Percentiles rank a stretch among this genome's conserved stretches.
These are phyloP conservation scores for Lumnitzera racemosa DNA, from an alignment of 345 rosid species.

Conservation along the genomic window DNA sequence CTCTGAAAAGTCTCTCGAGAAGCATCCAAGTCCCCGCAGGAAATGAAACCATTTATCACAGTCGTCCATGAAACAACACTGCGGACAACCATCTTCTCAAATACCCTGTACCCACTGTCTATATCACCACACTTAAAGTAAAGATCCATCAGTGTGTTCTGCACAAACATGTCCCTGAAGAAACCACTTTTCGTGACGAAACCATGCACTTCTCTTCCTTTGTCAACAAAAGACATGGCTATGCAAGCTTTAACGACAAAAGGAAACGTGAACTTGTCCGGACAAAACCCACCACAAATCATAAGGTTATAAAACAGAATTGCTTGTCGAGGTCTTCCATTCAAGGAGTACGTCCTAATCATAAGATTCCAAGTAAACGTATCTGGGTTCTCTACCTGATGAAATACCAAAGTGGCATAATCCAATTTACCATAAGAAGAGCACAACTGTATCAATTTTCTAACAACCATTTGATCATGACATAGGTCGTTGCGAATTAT, in stretches of 20 bases:
- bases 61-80: constrained; percentile 72
- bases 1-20: constrained; percentile 37
- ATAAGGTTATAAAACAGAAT: constrained; percentile 46
- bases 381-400: constrained; percentile 28
- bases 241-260: constrained; percentile 61
- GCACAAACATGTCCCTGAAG: constrained; percentile 37
- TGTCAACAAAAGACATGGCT: constrained; percentile 17
- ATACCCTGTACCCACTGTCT: constrained; percentile 38
- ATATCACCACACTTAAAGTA: constrained; percentile 45
- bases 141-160: constrained; percentile 56
- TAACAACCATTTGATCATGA: constrained; percentile 41
- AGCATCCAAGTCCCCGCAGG: constrained; percentile 34
- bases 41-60: constrained; percentile 51
- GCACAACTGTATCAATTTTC: constrained; percentile 44
- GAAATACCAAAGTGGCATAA: constrained; percentile 46
- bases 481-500: constrained; percentile 41
- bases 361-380: constrained; percentile 69
- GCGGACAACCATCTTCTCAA: constrained; percentile 40
- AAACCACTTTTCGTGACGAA: constrained; percentile 54
- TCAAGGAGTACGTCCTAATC: constrained; percentile 42
- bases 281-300: constrained; percentile 31
- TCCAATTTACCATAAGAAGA: constrained; percentile 34
- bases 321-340: constrained; percentile 40
- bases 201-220: constrained; percentile 52
- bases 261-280: constrained; percentile 75